These are phyloP conservation scores for Talaromyces sp. DNA, from an alignment of 2,329 filamentous ascomycete species.

Conservation along the genomic window DNA sequence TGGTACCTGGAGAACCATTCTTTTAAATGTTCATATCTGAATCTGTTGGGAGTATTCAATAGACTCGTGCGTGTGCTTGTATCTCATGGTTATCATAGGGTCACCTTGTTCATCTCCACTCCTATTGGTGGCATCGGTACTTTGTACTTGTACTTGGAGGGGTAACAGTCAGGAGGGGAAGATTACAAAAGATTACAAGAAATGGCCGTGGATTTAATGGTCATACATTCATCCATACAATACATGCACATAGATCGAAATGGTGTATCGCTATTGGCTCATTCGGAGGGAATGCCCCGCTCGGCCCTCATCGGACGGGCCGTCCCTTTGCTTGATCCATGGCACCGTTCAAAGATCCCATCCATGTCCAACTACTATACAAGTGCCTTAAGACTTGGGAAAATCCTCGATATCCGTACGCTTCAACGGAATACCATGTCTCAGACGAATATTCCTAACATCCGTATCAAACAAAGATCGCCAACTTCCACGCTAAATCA, in stretches of 20 bases:
- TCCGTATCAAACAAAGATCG: too few species aligned
- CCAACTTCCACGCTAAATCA: neutral
- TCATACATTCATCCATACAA: neutral
- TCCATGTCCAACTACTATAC: neutral
- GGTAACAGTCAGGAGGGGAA: neutral
- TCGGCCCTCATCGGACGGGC: constrained; percentile 17
- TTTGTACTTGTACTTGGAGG: neutral
- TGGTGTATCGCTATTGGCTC: neutral
- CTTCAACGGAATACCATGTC: neutral
- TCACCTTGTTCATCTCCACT: neutral
- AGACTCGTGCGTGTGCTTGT: neutral
- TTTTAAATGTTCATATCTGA: neutral
- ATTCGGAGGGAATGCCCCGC: neutral
- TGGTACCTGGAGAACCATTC: neutral
- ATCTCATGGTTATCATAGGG: neutral
- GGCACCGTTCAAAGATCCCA: neutral
- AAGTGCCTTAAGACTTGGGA: neutral
- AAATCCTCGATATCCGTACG: neutral
- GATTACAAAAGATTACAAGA: neutral
- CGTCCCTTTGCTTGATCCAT: constrained; percentile 16
- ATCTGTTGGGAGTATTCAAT: neutral
- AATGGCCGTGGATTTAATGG: neutral
- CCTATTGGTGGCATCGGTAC: neutral
- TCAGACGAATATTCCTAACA: neutral
- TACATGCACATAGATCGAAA: neutral